phyloP scores from a whole-genome alignment of 2,329 filamentous ascomycete species.

The Pezicula rhizophila region DNA sequence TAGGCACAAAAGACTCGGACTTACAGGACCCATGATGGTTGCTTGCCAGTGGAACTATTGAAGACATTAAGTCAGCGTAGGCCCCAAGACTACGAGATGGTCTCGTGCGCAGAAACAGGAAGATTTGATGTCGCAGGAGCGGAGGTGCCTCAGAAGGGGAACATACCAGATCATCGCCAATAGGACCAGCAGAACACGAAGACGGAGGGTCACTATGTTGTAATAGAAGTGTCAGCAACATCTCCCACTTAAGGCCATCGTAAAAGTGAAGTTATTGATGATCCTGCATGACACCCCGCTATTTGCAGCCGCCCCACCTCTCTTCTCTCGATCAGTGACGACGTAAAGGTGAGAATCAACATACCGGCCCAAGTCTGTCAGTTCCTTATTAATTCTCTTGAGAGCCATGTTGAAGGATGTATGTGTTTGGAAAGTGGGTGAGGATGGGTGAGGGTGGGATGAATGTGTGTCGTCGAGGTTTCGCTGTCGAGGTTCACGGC shows the following conservation, averaged over 20 bases:
- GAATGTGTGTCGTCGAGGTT: constrained; percentile 16
- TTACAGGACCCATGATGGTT: constrained; percentile 98
- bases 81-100: constrained; percentile 5
- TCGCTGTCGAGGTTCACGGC: constrained; percentile 20
- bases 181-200: constrained; percentile 94
- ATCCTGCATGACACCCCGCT: constrained; percentile 26
- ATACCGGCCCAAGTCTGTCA: constrained; percentile 85
- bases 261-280: constrained; percentile 26
- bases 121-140: constrained; percentile 14
- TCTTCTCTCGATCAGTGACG: constrained; percentile 8
- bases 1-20: constrained; percentile 34
- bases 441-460: constrained; percentile 30
- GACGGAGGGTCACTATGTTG: constrained; percentile 83
- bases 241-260: constrained; percentile 5
- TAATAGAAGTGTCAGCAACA: constrained; percentile 17
- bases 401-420: constrained; percentile 59
- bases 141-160: constrained; percentile 11
- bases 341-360: constrained; percentile 27
- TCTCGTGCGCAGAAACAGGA: constrained; percentile 15
- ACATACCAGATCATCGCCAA: constrained; percentile 96
- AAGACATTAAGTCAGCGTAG: constrained; percentile 26
- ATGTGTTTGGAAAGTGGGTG: constrained; percentile 20
- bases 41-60: constrained; percentile 98
- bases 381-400: constrained; percentile 93
- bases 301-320: constrained; percentile 21